Conservation (phyloP, 306 rosid species). For the Trifolium dubium region DNA sequence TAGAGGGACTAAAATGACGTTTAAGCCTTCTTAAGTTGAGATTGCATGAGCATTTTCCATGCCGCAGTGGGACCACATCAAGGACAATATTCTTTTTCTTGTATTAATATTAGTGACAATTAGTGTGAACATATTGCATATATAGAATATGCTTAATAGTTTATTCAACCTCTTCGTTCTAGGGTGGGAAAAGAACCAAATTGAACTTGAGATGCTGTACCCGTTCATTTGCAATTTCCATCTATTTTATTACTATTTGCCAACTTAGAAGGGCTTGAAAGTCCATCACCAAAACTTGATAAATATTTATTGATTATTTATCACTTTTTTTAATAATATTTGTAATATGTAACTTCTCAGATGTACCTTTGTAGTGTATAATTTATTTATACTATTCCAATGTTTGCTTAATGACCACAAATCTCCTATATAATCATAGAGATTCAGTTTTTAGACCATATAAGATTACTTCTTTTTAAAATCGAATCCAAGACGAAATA, state of each 20-base stretch:
- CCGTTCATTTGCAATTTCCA: constrained; percentile 17
- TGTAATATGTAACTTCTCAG: background rate
- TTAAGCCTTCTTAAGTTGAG: too few relatives aligned
- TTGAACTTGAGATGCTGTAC: constrained; percentile 29
- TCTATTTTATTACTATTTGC: background rate
- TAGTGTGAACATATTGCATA: constrained; percentile 45
- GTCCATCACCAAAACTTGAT: background rate
- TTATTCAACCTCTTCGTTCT: constrained; percentile 13
- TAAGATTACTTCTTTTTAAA: too few relatives aligned
- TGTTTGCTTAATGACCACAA: too few relatives aligned
- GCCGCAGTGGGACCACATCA: constrained; percentile 1
- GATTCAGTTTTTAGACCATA: too few relatives aligned
- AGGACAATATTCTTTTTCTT: background rate
- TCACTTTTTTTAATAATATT: constrained; percentile 6
- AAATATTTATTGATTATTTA: background rate
- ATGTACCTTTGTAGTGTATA: background rate
- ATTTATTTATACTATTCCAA: background rate
- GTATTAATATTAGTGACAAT: background rate
- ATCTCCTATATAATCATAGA: too few relatives aligned
- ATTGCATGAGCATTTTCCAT: constrained; percentile 39
- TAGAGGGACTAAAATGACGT: too few relatives aligned
- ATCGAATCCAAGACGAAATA: too few relatives aligned
- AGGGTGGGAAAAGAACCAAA: constrained; percentile 44
- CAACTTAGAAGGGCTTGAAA: constrained; percentile 23
- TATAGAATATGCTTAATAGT: constrained; percentile 34